Evolutionary conservation across 2,329 filamentous ascomycete genomes (phyloP).

Genomic region (Ramularia endophylla): DNA sequence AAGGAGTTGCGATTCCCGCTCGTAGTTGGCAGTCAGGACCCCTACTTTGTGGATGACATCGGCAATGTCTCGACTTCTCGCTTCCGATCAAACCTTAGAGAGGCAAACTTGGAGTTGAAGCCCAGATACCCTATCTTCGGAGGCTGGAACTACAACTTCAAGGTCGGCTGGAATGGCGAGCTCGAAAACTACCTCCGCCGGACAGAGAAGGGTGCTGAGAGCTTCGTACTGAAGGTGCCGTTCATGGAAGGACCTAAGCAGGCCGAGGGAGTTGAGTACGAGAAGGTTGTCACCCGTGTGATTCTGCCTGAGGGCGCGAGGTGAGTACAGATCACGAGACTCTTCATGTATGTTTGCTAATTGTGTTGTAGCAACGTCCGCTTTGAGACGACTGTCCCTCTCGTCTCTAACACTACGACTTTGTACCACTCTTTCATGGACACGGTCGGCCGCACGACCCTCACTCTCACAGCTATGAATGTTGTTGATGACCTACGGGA

Average conservation of each 20-base stretch:
- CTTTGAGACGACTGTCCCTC: slow-evolving; percentile 67
- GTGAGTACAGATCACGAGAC: slow-evolving; percentile 44
- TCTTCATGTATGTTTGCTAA: not conserved
- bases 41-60: slow-evolving; percentile 94
- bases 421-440: slow-evolving; percentile 90
- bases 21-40: slow-evolving; percentile 69
- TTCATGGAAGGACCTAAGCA: slow-evolving; percentile 91
- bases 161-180: slow-evolving; percentile 90
- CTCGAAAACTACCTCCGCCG: slow-evolving; percentile 68
- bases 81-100: slow-evolving; percentile 63
- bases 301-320: slow-evolving; percentile 87
- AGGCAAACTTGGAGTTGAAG: slow-evolving; percentile 77
- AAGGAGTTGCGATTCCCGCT: slow-evolving; percentile 78
- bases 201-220: slow-evolving; percentile 51
- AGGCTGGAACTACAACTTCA: slow-evolving; percentile 97
- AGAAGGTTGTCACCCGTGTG: slow-evolving; percentile 70
- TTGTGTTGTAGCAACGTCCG: slow-evolving; percentile 62
- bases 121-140: slow-evolving; percentile 96
- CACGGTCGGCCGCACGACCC: slow-evolving; percentile 76
- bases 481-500: slow-evolving; percentile 86
- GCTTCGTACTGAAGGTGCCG: slow-evolving; percentile 83
- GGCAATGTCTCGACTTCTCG: slow-evolving; percentile 93
- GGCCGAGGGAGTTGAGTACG: slow-evolving; percentile 79
- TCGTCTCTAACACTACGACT: slow-evolving; percentile 55
- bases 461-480: slow-evolving; percentile 76